Base-by-base conservation (phyloP, 148 eudicot species). In the Spergularia marina region DNA sequence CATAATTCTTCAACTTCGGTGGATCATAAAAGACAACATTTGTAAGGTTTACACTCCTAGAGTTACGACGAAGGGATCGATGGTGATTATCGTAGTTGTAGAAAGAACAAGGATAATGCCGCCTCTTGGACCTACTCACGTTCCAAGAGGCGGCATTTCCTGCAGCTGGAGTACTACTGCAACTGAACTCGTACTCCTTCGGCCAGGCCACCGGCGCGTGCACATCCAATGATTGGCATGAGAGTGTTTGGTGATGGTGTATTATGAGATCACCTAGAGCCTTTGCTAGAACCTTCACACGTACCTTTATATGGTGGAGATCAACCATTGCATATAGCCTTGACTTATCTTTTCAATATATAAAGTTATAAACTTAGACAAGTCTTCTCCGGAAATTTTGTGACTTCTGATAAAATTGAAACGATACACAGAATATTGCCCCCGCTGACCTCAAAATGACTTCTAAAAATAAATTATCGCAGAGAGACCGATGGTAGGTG, bases 231-330 rank as follows among this genome's bases (percentile, higher is more conserved):
- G 82, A 79, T 12, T 71, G 73, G 68, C 82, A 79, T 36, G 76
- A 30, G 23, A 76, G 6, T 53, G 73, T 36, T 59, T 53, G 60
- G 54, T 77, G 63, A 25, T 55, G 78, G 87, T 78, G 88, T 44
- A 82, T 77, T 57, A 81, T 70, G 55, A 83, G 83, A 56, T 83
- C 76, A 30, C 82, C 76, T 7, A 87, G 61, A 61, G 88, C 54
- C 76, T 83, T 84, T 59, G 82, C 84, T 52, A 80, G 84, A 20
- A 65, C 14, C 76, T 89, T 85, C 36, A 84, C 79, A 40, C 83
- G 79, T 67, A 77, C 83, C 12, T 87, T 44, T 18, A 87, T 78
- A 49, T 70, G 36, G 2, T 86, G 77, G 18, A 90, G 82, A 59
- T 87, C 89, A 62, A 82, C 58, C 85, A 79, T n/a, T n/a, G n/a